Conservation (phyloP, 257 asterid genomes). For the Gardenia jasminoides region DNA sequence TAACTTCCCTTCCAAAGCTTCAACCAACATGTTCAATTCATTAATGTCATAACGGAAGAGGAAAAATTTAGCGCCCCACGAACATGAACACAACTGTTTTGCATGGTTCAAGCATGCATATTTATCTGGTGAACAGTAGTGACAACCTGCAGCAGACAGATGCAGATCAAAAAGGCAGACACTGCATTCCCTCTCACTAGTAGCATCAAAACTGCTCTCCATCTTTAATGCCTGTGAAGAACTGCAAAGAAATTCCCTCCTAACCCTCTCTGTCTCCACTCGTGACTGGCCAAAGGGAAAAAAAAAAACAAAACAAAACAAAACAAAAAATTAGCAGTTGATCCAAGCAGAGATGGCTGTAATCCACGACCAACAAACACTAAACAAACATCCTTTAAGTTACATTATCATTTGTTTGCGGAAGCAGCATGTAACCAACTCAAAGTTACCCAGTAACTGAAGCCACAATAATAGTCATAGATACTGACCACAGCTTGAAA, state of each 20-base stretch:
- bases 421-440: not conserved
- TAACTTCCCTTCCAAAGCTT: slow-evolving; percentile 96
- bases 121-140: slow-evolving; percentile 86
- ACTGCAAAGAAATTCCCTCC: slow-evolving; percentile 79
- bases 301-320: not conserved
- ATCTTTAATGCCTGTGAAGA: slow-evolving; percentile 85
- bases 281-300: slow-evolving; percentile 47
- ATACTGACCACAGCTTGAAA: not conserved
- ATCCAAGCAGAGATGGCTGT: not conserved
- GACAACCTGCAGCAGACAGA: slow-evolving; percentile 98
- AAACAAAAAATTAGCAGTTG: not conserved
- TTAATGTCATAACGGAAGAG: slow-evolving; percentile 82
- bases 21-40: slow-evolving; percentile 82
- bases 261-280: slow-evolving; percentile 71
- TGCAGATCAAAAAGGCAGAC: slow-evolving; percentile 92
- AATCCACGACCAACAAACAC: not conserved
- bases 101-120: slow-evolving; percentile 98
- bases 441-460: not conserved
- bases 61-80: slow-evolving; percentile 93
- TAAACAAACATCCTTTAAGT: not conserved
- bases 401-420: not conserved
- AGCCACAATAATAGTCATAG: not conserved
- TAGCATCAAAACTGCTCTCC: slow-evolving; percentile 93
- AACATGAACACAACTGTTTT: slow-evolving; percentile 82
- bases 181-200: slow-evolving; percentile 92